Evolutionary conservation across 176 grass and related monocot species (phyloP).

Genomic region (Juncus inflexus): DNA sequence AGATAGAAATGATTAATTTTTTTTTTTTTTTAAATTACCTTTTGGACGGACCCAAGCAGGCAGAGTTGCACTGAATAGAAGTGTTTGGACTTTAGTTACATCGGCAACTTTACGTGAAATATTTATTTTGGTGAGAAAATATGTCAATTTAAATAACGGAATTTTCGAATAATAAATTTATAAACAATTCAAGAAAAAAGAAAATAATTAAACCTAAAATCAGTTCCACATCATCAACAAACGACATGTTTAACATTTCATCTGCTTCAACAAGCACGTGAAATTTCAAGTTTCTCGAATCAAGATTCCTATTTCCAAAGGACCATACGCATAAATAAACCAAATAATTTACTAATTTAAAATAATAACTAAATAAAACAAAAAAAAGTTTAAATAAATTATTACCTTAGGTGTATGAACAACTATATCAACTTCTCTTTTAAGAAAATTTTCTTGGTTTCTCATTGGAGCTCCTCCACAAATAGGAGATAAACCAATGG

Average conservation of each 20-base stretch:
- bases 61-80: constrained; percentile 95
- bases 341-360: neutral
- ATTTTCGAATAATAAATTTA: neutral
- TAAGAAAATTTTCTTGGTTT: constrained; percentile 56
- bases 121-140: neutral
- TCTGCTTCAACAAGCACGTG: constrained; percentile 98
- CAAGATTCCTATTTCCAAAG: constrained; percentile 60
- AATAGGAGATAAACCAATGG: constrained; percentile 63
- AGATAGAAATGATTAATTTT: neutral
- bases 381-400: neutral
- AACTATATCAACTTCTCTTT: constrained; percentile 74
- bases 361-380: neutral
- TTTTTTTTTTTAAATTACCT: constrained; percentile 35
- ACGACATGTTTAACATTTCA: constrained; percentile 99
- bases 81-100: constrained; percentile 88
- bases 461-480: constrained; percentile 85
- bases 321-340: constrained; percentile 41
- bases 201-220: constrained; percentile 62
- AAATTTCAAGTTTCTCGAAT: constrained; percentile 72
- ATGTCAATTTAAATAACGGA: neutral
- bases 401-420: constrained; percentile 90
- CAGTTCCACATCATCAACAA: constrained; percentile 92
- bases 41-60: constrained; percentile 88
- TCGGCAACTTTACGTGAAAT: constrained; percentile 76
- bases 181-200: neutral